Evolutionary conservation across 1,284 basidiomycete species (phyloP).

Genomic region (Golubevia sp.): DNA sequence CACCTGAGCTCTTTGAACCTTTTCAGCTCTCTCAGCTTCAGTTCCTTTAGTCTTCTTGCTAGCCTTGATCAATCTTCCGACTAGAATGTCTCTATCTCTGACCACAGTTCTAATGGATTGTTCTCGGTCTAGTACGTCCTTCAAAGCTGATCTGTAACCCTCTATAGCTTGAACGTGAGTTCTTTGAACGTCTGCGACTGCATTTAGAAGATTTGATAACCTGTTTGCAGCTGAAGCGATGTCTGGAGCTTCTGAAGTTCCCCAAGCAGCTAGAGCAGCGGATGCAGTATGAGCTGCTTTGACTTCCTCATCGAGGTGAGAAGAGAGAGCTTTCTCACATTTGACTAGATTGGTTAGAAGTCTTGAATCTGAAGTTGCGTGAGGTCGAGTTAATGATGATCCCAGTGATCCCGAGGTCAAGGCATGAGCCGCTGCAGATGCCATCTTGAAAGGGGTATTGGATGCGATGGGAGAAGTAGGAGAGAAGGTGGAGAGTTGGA

Average conservation of each 20-base stretch:
- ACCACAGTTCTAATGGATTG: slow-evolving; percentile 54
- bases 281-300: slow-evolving; percentile 37
- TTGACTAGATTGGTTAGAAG: slow-evolving; percentile 54
- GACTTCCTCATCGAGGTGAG: slow-evolving; percentile 38
- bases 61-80: slow-evolving; percentile 56
- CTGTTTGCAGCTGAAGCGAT: slow-evolving; percentile 34
- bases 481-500: too few relatives aligned
- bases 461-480: too few relatives aligned
- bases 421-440: too few relatives aligned
- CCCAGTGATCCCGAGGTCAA: too few relatives aligned
- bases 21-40: slow-evolving; percentile 46
- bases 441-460: too few relatives aligned
- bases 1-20: slow-evolving; percentile 17
- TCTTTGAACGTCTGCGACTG: slow-evolving; percentile 41
- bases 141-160: slow-evolving; percentile 55
- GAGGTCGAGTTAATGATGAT: too few relatives aligned
- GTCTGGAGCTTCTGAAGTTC: slow-evolving; percentile 53
- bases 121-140: slow-evolving; percentile 58
- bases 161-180: slow-evolving; percentile 54
- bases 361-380: slow-evolving; percentile 29
- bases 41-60: slow-evolving; percentile 42
- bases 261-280: slow-evolving; percentile 56
- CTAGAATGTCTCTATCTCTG: slow-evolving; percentile 57
- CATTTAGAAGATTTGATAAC: slow-evolving; percentile 37
- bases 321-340: slow-evolving; percentile 43